Conservation (phyloP, 768 basidiomycete genomes). For the Leccinum uliginosum region DNA sequence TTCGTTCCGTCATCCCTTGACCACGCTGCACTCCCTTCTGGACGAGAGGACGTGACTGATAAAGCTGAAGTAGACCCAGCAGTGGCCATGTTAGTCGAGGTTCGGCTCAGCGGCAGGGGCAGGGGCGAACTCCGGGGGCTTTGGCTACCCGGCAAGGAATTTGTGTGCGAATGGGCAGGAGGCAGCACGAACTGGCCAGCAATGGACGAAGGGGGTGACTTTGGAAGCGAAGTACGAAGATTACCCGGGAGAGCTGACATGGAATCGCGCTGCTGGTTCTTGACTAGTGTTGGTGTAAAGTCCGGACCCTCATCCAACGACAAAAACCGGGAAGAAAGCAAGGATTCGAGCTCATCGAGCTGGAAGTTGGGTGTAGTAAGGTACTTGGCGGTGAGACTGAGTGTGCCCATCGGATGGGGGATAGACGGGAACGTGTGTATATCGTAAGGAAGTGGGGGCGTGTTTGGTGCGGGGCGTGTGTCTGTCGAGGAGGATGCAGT, state of each 20-base stretch:
- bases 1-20: slow-evolving; percentile 34
- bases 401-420: slow-evolving; percentile 62
- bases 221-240: slow-evolving; percentile 43
- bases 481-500: slow-evolving; percentile 25
- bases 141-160: slow-evolving; percentile 36
- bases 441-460: slow-evolving; percentile 42
- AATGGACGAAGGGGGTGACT: slow-evolving; percentile 40
- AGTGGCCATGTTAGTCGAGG: slow-evolving; percentile 29
- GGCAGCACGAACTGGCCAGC: slow-evolving; percentile 46
- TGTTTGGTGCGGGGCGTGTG: slow-evolving; percentile 36
- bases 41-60: slow-evolving; percentile 40
- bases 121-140: slow-evolving; percentile 32
- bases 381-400: slow-evolving; percentile 60
- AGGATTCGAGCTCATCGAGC: slow-evolving; percentile 71
- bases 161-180: slow-evolving; percentile 31
- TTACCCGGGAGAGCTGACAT: slow-evolving; percentile 40
- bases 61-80: slow-evolving; percentile 35
- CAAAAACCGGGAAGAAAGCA: slow-evolving; percentile 69
- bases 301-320: slow-evolving; percentile 61
- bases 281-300: slow-evolving; percentile 69
- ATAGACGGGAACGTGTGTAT: slow-evolving; percentile 63
- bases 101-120: slow-evolving; percentile 35
- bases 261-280: slow-evolving; percentile 59
- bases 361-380: slow-evolving; percentile 65
- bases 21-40: slow-evolving; percentile 34